These are phyloP conservation scores for Pichia kluyveri DNA, from an alignment of 805 yeast species.

Conservation along the genomic window DNA sequence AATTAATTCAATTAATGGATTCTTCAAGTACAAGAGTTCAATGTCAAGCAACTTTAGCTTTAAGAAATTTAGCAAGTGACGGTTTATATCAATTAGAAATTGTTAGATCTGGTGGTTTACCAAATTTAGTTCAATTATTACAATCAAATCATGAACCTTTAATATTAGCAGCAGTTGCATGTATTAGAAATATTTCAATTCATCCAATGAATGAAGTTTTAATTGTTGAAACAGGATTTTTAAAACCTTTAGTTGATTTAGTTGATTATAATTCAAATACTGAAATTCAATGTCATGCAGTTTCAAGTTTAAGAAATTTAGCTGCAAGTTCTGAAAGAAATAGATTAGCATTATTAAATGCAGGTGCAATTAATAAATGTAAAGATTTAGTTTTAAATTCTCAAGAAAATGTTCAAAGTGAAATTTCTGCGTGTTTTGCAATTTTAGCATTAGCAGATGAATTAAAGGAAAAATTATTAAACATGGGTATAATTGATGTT, in stretches of 20 bases:
- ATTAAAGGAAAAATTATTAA: constrained; percentile 73
- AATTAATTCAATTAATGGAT: constrained; percentile 85
- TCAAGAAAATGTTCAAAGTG: constrained; percentile 91
- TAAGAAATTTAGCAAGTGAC: constrained; percentile 93
- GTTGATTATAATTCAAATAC: constrained; percentile 82
- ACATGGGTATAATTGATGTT: constrained; percentile 78
- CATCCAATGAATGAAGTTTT: constrained; percentile 94
- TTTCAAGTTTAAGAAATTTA: constrained; percentile 87
- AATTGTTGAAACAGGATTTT: constrained; percentile 93
- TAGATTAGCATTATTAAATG: constrained; percentile 82
- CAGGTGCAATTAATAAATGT: constrained; percentile 93
- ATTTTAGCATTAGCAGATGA: constrained; percentile 95
- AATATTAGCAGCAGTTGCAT: constrained; percentile 94
- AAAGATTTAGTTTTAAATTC: constrained; percentile 76
- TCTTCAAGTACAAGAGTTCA: constrained; percentile 91
- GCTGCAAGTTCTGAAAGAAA: constrained; percentile 95
- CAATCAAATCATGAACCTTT: constrained; percentile 88
- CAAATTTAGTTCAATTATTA: constrained; percentile 82
- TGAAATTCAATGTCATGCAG: constrained; percentile 97
- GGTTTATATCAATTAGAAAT: constrained; percentile 93
- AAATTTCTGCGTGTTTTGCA: constrained; percentile 95
- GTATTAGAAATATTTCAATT: constrained; percentile 93
- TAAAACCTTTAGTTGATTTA: constrained; percentile 79
- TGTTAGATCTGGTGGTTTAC: constrained; percentile 91
- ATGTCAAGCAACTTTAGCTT: constrained; percentile 95